phyloP scores from a whole-genome alignment of 768 basidiomycete genomes.

The Punctularia strigosozonata region DNA sequence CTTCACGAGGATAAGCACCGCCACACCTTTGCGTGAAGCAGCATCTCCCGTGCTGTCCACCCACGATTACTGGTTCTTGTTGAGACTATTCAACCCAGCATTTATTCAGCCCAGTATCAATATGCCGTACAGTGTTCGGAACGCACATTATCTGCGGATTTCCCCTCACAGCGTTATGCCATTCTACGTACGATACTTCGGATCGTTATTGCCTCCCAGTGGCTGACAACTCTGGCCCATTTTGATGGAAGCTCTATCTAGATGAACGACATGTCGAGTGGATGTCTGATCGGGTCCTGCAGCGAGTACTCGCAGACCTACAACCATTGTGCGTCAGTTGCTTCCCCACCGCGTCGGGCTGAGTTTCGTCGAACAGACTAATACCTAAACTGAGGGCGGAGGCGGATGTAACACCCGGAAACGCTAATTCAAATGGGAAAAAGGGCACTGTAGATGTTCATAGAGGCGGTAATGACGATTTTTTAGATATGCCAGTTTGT shows the following conservation, averaged over 20 bases:
- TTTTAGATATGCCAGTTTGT: conserved; percentile 2
- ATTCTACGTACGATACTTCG: conserved; percentile 43
- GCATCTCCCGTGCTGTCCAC: no score
- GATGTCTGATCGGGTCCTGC: conserved; percentile 80
- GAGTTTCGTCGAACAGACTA: conserved; percentile 30
- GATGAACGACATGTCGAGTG: conserved; percentile 82
- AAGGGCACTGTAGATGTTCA: conserved; percentile 73
- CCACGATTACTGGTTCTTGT: no score
- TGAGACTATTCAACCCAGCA: no score
- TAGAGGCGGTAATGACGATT: conserved; percentile 54
- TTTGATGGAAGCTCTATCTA: conserved; percentile 52
- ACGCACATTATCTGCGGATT: conserved; percentile 74
- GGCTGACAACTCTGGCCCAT: conserved; percentile 6
- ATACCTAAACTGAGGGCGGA: conserved; percentile 50
- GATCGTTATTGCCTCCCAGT: conserved; percentile 1
- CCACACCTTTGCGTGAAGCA: no score
- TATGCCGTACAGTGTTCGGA: conserved; percentile 64
- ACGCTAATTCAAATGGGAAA: conserved; percentile 33
- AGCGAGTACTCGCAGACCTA: conserved; percentile 71
- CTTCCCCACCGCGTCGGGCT: background rate
- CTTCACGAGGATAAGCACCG: no score
- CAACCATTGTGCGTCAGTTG: conserved; percentile 43
- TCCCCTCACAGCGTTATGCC: conserved; percentile 67
- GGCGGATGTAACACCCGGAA: conserved; percentile 25
- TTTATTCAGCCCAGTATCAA: conserved; percentile 21